phyloP scores from a whole-genome alignment of 306 rosid genomes.

The Mimosa bimucronata region DNA sequence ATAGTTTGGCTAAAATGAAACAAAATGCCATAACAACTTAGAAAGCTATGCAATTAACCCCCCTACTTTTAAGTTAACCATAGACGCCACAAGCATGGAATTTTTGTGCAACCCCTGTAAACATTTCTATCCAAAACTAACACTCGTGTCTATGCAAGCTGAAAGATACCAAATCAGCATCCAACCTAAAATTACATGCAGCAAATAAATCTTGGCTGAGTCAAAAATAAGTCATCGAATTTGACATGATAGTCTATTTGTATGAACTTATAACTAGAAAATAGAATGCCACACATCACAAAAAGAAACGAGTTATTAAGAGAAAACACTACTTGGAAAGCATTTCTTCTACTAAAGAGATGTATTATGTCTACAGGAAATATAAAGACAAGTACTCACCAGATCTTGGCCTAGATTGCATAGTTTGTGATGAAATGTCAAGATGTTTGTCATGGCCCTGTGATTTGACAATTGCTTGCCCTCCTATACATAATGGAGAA shows the following conservation, averaged over 20 bases:
- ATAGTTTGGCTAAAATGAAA: not conserved
- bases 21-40: not conserved
- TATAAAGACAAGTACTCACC: conserved; percentile 52
- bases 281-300: not conserved
- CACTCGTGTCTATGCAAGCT: not conserved
- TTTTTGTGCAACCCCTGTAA: not conserved
- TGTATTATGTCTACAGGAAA: conserved; percentile 8
- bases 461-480: conserved; percentile 44
- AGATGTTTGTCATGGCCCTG: conserved; percentile 48
- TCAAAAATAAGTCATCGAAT: conserved; percentile 4
- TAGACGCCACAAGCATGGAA: not conserved
- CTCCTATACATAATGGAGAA: conserved; percentile 49
- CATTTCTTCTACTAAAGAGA: conserved; percentile 19
- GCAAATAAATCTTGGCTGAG: not conserved
- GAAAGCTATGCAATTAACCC: not conserved
- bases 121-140: not conserved
- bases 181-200: not conserved
- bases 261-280: conserved; percentile 15
- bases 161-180: not conserved
- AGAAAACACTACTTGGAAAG: conserved; percentile 23
- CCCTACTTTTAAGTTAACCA: not conserved
- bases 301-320: conserved; percentile 15
- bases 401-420: conserved; percentile 50
- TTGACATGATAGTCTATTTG: conserved; percentile 30
- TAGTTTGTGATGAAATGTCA: conserved; percentile 52